Percentiles rank a stretch among this genome's conserved stretches.
These are phyloP conservation scores for Arthrobotrys pseudoclavata DNA, from an alignment of 2,329 filamentous ascomycete species.

Conservation along the genomic window DNA sequence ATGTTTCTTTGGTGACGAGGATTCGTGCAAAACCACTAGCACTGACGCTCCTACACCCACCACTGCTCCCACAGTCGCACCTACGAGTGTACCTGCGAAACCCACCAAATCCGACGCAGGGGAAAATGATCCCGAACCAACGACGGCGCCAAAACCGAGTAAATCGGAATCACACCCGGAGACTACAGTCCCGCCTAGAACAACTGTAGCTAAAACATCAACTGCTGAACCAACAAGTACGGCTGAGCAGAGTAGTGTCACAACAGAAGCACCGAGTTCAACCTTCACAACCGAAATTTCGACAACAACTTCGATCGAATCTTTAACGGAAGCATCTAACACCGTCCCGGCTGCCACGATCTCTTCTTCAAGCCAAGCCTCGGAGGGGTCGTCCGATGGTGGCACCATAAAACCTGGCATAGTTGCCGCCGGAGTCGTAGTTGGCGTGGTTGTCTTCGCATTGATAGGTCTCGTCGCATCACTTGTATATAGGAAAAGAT, in stretches of 20 bases:
- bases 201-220: conserved; percentile 26
- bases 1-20: conserved; percentile 53
- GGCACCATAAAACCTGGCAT: conserved; percentile 45
- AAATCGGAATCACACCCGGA: conserved; percentile 16
- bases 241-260: not conserved
- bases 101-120: conserved; percentile 26
- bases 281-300: conserved; percentile 25
- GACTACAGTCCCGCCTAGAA: conserved; percentile 20
- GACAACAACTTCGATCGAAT: conserved; percentile 3
- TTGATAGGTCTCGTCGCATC: conserved; percentile 32
- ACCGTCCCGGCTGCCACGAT: conserved; percentile 15
- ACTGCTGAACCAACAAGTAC: conserved; percentile 7
- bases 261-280: conserved; percentile 28
- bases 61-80: conserved; percentile 16
- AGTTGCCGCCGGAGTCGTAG: conserved; percentile 48
- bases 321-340: conserved; percentile 7
- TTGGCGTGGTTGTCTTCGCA: conserved; percentile 46
- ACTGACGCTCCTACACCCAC: conserved; percentile 24
- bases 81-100: conserved; percentile 27
- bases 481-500: conserved; percentile 38
- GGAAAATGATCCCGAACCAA: conserved; percentile 23
- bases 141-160: conserved; percentile 19
- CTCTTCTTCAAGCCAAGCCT: conserved; percentile 29
- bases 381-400: conserved; percentile 13
- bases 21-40: conserved; percentile 25